Base-by-base conservation (phyloP, 108 stramenopile species). In the Mayamaea pseudoterrestris region DNA sequence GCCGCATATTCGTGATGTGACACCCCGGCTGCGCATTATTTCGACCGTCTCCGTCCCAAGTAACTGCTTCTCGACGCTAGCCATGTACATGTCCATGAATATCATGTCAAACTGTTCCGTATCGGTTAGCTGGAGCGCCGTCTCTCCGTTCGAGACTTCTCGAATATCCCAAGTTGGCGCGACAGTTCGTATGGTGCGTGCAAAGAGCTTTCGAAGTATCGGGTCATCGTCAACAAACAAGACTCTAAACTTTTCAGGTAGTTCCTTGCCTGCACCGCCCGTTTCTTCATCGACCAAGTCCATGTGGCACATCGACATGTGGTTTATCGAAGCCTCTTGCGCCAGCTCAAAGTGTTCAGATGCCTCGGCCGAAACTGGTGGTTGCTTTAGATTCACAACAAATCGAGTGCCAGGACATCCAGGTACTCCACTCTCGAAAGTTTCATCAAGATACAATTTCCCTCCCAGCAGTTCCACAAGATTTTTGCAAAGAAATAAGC, bases 391-490 rank as follows among this genome's bases (percentile, higher is more conserved):
- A 35, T 61, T 49, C 21, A 74, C 31, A 34, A 69, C 55, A 44
- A 76, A 76, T 2, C 74, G 47, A 1, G 69, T 39, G 5, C 74
- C 74, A 1, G 69, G 69, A 44, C 43, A 27, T 0, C 66, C 69
- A 27, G 47, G 26, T n/a, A 71, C 25, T 9, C 74, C 74, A 40
- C 74, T 76, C 13, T 67, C 36, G 49, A 53, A 76, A 2, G 24
- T 18, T 8, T 63, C 57, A 48, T 76, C 74, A 0, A 71, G 37
- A 27, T 40, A 50, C 16, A 76, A 64, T 7, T 67, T 46, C 17
- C 65, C 69, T 23, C 53, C 74, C 69, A 76, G 66, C 26, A 76
- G 66, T 20, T 67, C 61, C 0, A 65, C 50, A 1, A 76, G 40
- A 32, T 60, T 67, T 34, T 64, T 58, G 50, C 74, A 71, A 26